Base-by-base conservation (phyloP, 345 rosid genomes). In the Bruguiera gymnorhiza region DNA sequence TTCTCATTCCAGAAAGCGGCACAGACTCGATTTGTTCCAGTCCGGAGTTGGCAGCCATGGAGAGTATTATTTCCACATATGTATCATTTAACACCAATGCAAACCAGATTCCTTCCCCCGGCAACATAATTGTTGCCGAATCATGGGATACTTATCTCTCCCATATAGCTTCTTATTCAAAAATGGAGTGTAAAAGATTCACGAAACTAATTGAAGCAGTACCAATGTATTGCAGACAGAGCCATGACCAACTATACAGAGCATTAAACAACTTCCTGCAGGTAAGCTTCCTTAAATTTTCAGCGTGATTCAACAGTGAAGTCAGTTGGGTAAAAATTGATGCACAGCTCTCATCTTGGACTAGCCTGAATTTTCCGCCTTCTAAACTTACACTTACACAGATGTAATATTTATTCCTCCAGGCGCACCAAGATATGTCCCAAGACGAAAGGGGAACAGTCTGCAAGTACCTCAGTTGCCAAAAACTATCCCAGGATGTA, bases 381-480 rank as follows among this genome's bases (percentile, higher is more conserved):
- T 39, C 59, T 8, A 26, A 21, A 21, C 24, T 55, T 16, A 21
- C 20, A 71, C 21, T 71, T 36, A 54, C 6, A 46, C 30, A 18
- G 29, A 58, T 23, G 46, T 54, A 27, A 1, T 37, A 43, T 48
- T 53, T 65, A 48, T 63, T 67, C 66, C 62, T 60, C 73, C 81
- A 89, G 88, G 89, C 77, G 26, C 91, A 85, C 71, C 70, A 36
- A 68, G 85, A 72, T 43, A 70, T 83, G 69, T 70, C 91, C 30
- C 90, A 83, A 67, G 95, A 87, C 30, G 92, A 89, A 70, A 91
- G 82, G 70, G 85, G 79, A 19, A 75, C 76, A 32, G 85, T 87
- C 74, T 87, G 97, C 74, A 87, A 80, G 37, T 81, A 91, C 80
- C 84, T 91, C 64, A 83, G 82, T 75, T 91, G 97, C 81, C 89